Evolutionary conservation across 495 filamentous ascomycete genomes (phyloP), one percentile per base, ranked within the genome.

Genomic region (Hyphodiscus hymeniophilus): DNA sequence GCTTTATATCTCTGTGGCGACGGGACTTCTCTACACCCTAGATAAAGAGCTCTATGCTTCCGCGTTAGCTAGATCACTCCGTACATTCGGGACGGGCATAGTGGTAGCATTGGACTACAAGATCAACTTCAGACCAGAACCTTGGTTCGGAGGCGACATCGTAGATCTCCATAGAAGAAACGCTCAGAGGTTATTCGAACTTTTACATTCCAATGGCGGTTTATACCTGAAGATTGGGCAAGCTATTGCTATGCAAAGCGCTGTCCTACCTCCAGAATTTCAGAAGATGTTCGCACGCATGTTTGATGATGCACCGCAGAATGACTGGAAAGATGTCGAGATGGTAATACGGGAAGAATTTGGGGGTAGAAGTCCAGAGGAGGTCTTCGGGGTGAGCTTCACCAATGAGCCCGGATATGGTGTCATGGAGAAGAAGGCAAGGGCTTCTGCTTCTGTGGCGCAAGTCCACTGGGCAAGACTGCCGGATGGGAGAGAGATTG

Each of bases 231-330:
- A 98, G 72, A 96, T 98, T 46, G 92, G 92, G 2, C 92, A 98
- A 72, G 92, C 92, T 6, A 89, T 98, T 47, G 92, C 91, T 18
- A 98, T 96, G 92, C 92, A 98, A 70, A 89, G 84, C 43, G 91
- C 89, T 1, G 80, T 96, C 33, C 63, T 98, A 42, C 92, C 92
- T 11, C 85, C 88, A 6, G 87, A 95, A 63, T 96, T 96, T 59
- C 89, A 94, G 71, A 76, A 78, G 50, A 95, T 95, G 87, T 98
- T 98, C 60, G 72, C 84, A 30, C 76, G 81, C 49, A 95, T 98
- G 87, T 98, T 98, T 63, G 92, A 96, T 57, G 92, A 98, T 71
- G 94, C 92, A 42, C 89, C 90, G 20, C 90, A 95, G 73, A 94
- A 95, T 60, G 69, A 69, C n/a, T 95, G 87, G 89, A 73, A 73